Conservation (phyloP, 495 filamentous ascomycete species). For the Darksidea phi region DNA sequence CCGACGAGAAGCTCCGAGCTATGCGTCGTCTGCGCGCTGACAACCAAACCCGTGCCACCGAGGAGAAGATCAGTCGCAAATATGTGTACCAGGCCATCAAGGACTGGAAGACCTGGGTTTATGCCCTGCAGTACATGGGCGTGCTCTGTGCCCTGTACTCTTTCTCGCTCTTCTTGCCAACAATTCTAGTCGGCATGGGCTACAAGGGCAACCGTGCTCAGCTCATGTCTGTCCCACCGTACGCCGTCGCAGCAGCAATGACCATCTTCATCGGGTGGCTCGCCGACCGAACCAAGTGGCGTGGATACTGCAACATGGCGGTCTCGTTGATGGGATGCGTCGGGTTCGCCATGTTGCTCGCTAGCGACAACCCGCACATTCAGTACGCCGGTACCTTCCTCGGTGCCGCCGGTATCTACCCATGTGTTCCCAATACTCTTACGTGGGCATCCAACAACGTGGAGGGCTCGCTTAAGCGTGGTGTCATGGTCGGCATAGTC, state of each 20-base stretch:
- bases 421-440: conserved; percentile 87
- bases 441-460: conserved; percentile 86
- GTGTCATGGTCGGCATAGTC: conserved; percentile 79
- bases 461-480: conserved; percentile 90
- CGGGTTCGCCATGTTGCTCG: conserved; percentile 79
- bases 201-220: conserved; percentile 69
- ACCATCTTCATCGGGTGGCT: conserved; percentile 75
- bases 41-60: conserved; percentile 71
- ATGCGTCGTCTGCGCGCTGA: conserved; percentile 71
- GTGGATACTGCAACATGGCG: conserved; percentile 79
- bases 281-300: conserved; percentile 73
- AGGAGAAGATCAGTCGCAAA: conserved; percentile 71
- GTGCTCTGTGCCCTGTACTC: conserved; percentile 69
- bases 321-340: conserved; percentile 68
- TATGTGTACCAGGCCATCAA: conserved; percentile 73
- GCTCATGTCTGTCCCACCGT: conserved; percentile 83
- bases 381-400: conserved; percentile 85
- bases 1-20: conserved; percentile 69
- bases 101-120: conserved; percentile 87
- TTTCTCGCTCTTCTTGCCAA: conserved; percentile 73
- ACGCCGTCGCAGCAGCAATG: conserved; percentile 72
- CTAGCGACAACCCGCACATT: conserved; percentile 55
- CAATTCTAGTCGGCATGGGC: conserved; percentile 74
- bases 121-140: conserved; percentile 46
- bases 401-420: conserved; percentile 87